Percentiles rank a stretch among this genome's conserved stretches.
Evolutionary conservation across 2,329 filamentous ascomycete genomes (phyloP).

Genomic region (Colletotrichum sp.): DNA sequence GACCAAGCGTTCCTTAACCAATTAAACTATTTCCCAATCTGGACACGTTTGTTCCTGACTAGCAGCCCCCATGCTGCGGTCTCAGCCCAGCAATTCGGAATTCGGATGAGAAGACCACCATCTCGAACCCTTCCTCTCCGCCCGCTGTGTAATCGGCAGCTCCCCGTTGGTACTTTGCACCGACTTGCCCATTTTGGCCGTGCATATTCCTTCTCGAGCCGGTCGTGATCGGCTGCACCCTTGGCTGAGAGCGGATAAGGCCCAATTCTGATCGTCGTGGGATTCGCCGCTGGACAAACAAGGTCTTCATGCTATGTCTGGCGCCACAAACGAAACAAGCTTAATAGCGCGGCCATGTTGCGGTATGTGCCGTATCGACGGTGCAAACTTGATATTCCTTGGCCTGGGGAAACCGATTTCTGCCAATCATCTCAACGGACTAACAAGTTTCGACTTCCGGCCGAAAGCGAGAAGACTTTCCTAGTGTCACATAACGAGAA

Average conservation of each 20-base stretch:
- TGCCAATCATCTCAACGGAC: neutral
- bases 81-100: neutral
- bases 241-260: neutral
- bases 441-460: neutral
- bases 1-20: slow-evolving; percentile 8
- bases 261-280: neutral
- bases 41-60: slow-evolving; percentile 1
- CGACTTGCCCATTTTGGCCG: neutral
- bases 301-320: neutral
- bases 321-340: neutral
- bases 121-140: neutral
- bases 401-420: neutral
- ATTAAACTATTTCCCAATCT: slow-evolving; percentile 9
- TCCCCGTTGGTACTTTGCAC: neutral
- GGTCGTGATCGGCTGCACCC: neutral
- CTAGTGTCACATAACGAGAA: neutral
- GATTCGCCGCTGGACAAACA: neutral
- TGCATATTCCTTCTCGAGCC: neutral
- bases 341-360: neutral
- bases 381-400: neutral
- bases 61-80: neutral
- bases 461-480: neutral
- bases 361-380: neutral
- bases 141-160: neutral
- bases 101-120: neutral